These are phyloP conservation scores for Ceratobasidium sp. DNA, from an alignment of 1,284 basidiomycete species.

Conservation along the genomic window DNA sequence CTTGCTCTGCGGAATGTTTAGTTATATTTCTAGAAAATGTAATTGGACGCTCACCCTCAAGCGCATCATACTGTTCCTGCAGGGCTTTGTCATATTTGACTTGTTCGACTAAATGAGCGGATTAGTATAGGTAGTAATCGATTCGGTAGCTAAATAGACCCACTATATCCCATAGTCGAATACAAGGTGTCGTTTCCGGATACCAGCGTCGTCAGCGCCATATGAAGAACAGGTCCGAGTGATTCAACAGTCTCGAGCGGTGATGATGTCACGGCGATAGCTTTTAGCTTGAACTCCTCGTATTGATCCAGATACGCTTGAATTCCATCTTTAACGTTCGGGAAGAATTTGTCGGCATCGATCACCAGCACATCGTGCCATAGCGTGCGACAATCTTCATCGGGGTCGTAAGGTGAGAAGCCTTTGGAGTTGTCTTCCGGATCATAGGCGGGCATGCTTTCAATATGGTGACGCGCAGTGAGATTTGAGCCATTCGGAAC, in stretches of 20 bases:
- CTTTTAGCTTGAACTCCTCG: slow-evolving; percentile 32
- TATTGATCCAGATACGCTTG: slow-evolving; percentile 39
- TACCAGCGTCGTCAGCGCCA: slow-evolving; percentile 26
- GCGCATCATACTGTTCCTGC: slow-evolving; percentile 22
- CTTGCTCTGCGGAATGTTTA: slow-evolving; percentile 12
- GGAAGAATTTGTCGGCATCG: slow-evolving; percentile 41
- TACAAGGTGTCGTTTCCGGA: slow-evolving; percentile 37
- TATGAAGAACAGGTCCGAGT: background rate
- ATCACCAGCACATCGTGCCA: slow-evolving; percentile 36
- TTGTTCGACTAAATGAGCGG: slow-evolving; percentile 12
- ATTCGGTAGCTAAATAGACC: background rate
- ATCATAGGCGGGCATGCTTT: slow-evolving; percentile 25
- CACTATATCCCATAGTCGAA: slow-evolving; percentile 39
- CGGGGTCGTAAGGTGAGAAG: slow-evolving; percentile 38
- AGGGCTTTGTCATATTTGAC: slow-evolving; percentile 33
- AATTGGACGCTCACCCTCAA: slow-evolving; percentile 17
- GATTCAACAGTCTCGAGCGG: slow-evolving; percentile 25
- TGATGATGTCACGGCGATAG: slow-evolving; percentile 16
- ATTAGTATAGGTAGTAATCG: background rate
- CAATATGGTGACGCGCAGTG: slow-evolving; percentile 17
- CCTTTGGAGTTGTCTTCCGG: slow-evolving; percentile 25
- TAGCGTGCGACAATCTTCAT: slow-evolving; percentile 26
- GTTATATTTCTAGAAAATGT: background rate
- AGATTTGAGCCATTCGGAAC: slow-evolving; percentile 15
- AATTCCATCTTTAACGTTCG: slow-evolving; percentile 40